Evolutionary conservation across 441 rosid genomes (phyloP), one percentile per base, ranked within the genome.

Genomic region (Cnidoscolus chayamansa): DNA sequence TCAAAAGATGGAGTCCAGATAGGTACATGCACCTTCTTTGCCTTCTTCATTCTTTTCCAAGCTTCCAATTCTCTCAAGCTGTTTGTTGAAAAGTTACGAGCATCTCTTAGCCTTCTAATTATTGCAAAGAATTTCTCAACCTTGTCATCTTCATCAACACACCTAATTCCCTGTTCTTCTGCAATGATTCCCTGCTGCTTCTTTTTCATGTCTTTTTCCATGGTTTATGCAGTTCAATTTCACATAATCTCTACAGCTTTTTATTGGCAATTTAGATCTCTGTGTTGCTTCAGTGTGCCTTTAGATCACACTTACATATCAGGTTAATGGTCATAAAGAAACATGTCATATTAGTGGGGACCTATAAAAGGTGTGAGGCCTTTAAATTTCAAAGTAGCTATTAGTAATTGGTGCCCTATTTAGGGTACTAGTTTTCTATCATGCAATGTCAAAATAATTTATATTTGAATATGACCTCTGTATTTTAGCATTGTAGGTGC

Each of bases 31-130:
- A 37, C n/a, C 67, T 65, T 71, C 30, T 65, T 71, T 37, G 47
- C 47, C 62, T 56, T 71, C 71, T 64, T 75, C 56, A 63, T 35
- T 51, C 66, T 51, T 55, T 65, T 71, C 1, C 60, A 61, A 1
- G 74, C 74, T 47, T 65, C 75, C 67, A 61, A 12, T 51, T 76
- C 67, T 0, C 75, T 20, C 74, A 76, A 59, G 31, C 79, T 56
- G 66, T 51, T 74, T 37, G 47, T 25, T 1, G 77, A 61, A 49
- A 32, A 40, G 9, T 51, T 63, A 16, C 72, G 63, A 61, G 55
- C 63, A 37, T 62, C 63, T 68, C 73, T 25, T 5, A 74, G 68
- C 68, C 68, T 53, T 62, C 63, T 74, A 16, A 68, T 62, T 51
- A 74, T 63, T 1, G 73, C 48, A 47, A 68, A 68, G 67, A 74